Conservation (phyloP, 805 yeast genomes). For the Osmozyma mogii region DNA sequence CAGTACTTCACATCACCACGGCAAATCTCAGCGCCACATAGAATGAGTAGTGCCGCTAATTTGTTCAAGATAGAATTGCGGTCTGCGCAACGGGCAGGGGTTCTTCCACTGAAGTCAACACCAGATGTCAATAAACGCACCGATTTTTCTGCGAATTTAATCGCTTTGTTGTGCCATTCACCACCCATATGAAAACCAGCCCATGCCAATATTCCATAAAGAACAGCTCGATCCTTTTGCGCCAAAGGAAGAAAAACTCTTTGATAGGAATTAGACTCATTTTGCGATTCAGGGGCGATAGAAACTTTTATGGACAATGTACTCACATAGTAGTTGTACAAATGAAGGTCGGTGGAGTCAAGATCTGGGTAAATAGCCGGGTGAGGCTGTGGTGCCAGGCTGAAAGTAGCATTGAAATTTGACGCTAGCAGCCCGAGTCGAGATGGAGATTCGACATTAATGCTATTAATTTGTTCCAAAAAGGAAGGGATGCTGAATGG, state of each 20-base stretch:
- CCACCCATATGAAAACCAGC: conserved; percentile 44
- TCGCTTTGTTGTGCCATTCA: conserved; percentile 41
- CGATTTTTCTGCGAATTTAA: conserved; percentile 40
- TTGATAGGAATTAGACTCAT: conserved; percentile 42
- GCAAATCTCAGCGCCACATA: conserved; percentile 77
- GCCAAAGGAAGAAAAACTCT: conserved; percentile 50
- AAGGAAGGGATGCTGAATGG: conserved; percentile 9
- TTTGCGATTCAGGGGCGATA: conserved; percentile 37
- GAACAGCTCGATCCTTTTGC: conserved; percentile 40
- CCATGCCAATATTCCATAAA: conserved; percentile 49
- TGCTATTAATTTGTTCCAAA: conserved; percentile 9
- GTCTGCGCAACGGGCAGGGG: conserved; percentile 12
- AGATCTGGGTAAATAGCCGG: conserved; percentile 14
- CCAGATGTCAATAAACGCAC: conserved; percentile 30
- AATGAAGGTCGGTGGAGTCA: conserved; percentile 14
- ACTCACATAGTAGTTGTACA: conserved; percentile 44
- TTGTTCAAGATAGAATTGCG: conserved; percentile 34
- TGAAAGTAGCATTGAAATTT: conserved; percentile 14
- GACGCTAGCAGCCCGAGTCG: conserved; percentile 7
- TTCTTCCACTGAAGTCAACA: conserved; percentile 16
- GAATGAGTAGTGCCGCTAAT: conserved; percentile 57
- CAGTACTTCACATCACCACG: conserved; percentile 74
- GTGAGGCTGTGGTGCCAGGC: conserved; percentile 20
- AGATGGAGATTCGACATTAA: conserved; percentile 5
- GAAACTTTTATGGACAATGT: conserved; percentile 35